Evolutionary conservation across 495 filamentous ascomycete genomes (phyloP), one percentile per base, ranked within the genome.

Genomic region (Xylaria grammica): DNA sequence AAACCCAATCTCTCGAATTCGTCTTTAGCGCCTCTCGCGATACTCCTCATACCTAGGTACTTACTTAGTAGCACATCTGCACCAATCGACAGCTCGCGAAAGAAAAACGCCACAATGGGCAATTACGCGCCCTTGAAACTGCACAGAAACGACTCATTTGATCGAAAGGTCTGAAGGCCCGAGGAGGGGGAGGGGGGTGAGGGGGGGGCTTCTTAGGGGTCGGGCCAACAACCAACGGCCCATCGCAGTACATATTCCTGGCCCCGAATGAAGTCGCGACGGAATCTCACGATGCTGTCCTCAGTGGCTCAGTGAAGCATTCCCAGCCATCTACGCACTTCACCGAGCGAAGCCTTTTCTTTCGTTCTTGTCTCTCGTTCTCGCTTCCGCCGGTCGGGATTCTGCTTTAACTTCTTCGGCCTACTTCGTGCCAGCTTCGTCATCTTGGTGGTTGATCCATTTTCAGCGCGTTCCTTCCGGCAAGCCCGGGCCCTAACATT

Each of bases 111-210:
- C 22, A 19, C 69, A 62, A 48, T 65, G 60, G 29, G n/a, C n/a
- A n/a, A n/a, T n/a, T n/a, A n/a, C n/a, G n/a, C n/a, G n/a, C n/a
- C n/a, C n/a, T n/a, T n/a, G n/a, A n/a, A n/a, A n/a, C n/a, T n/a
- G n/a, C n/a, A n/a, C n/a, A n/a, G n/a, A 68, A 70, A 70, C 70
- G 46, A 24, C 32, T 65, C 66, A 71, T 71, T 65, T 69, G 38
- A 61, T 50, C 27, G 27, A 50, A 58, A 48, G 58, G 62, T 49
- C 55, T n/a, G n/a, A n/a, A n/a, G n/a, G n/a, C n/a, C n/a, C n/a
- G n/a, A n/a, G n/a, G n/a, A n/a, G n/a, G n/a, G n/a, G n/a, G n/a
- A n/a, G n/a, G n/a, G n/a, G n/a, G n/a, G n/a, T n/a, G 42, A 26
- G 45, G 26, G 36, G 30, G 40, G 56, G 40, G 56, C 56, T 59